Base-by-base conservation (phyloP, 768 basidiomycete species). In the Lactifluus rugatus region DNA sequence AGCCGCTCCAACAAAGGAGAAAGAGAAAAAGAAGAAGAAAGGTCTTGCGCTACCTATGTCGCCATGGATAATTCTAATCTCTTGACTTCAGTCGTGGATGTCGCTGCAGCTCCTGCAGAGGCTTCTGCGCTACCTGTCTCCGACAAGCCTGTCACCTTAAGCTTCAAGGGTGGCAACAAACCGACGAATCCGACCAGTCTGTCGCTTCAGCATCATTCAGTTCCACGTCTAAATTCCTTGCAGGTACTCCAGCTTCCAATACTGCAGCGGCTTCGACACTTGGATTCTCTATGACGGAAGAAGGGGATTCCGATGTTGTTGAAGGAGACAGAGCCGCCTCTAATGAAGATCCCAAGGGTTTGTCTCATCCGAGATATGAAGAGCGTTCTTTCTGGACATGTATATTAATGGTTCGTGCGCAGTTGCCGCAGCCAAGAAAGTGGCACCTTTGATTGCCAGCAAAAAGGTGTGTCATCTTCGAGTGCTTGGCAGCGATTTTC, bases 371-470 rank as follows among this genome's bases (percentile, higher is more conserved):
- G 66, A 57, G 66, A 66, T 66, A 61, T 65, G 56, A 64, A 52
- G 58, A 57, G 56, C 56, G 62, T 60, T 52, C 61, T 56, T 57
- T 63, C 42, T 63, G 61, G 64, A 62, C 61, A 49, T 63, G 64
- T 64, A 58, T 66, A 64, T 70, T 70, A 63, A 70, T 68, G 62
- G 63, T 49, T 61, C 62, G 61, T 67, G 57, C 64, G 69, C 66
- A 81, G 79, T 72, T 62, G 65, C 68, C 48, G 73, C 78, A 58
- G 75, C 80, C 41, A 85, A 86, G 69, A 89, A 82, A 67, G 85
- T 93, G 39, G 84, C 86, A 16, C 89, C 92, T 4, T 72, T 91
- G 63, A 85, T 91, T 37, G 83, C 85, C 21, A 91, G 87, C 69
- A 90, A 84, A 76, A 93, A 91, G 84, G 91, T 86, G 65, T 37